A percentile compares a stretch with the other conserved stretches of the same genome.
Evolutionary conservation across 1,284 basidiomycete species (phyloP).

Genomic region (Psilocybe mexicana): DNA sequence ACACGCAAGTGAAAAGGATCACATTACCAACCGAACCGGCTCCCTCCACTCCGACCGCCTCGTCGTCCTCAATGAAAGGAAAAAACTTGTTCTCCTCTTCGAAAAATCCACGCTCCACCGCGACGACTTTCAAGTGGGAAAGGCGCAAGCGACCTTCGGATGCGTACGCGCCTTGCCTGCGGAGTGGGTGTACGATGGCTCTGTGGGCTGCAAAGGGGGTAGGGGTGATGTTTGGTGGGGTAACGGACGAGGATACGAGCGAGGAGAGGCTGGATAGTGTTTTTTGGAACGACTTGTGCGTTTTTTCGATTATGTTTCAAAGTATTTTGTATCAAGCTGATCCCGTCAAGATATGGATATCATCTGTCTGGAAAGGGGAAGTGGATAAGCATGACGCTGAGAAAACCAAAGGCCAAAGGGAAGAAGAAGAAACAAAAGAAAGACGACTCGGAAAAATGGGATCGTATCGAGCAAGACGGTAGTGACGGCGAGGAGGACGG

Average conservation of each 20-base stretch:
- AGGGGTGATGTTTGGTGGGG: conserved; percentile 89
- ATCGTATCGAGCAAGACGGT: conserved; percentile 16
- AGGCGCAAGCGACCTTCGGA: conserved; percentile 72
- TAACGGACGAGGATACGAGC: conserved; percentile 85
- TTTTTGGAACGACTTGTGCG: conserved; percentile 83
- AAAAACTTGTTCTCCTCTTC: conserved; percentile 5
- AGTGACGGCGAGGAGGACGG: conserved; percentile 10
- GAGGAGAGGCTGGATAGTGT: conserved; percentile 87
- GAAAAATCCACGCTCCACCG: conserved; percentile 35
- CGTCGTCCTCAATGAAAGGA: conserved; percentile 11
- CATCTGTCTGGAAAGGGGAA: conserved; percentile 76
- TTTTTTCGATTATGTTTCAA: background rate
- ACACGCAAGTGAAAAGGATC: conserved; percentile 17
- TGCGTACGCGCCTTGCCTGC: conserved; percentile 71
- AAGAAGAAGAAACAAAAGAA: conserved; percentile 43
- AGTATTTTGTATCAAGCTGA: background rate
- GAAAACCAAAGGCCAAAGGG: conserved; percentile 57
- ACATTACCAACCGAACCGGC: conserved; percentile 24
- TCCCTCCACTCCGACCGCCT: conserved; percentile 15
- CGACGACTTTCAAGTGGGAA: conserved; percentile 79
- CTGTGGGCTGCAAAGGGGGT: conserved; percentile 69
- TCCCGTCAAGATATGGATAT: conserved; percentile 70
- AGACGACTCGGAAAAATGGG: background rate
- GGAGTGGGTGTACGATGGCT: conserved; percentile 86
- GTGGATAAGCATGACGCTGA: conserved; percentile 81